Percentiles rank a stretch among this genome's conserved stretches.
phyloP scores from a whole-genome alignment of 129 eudicot species.

The Arctium lappa region DNA sequence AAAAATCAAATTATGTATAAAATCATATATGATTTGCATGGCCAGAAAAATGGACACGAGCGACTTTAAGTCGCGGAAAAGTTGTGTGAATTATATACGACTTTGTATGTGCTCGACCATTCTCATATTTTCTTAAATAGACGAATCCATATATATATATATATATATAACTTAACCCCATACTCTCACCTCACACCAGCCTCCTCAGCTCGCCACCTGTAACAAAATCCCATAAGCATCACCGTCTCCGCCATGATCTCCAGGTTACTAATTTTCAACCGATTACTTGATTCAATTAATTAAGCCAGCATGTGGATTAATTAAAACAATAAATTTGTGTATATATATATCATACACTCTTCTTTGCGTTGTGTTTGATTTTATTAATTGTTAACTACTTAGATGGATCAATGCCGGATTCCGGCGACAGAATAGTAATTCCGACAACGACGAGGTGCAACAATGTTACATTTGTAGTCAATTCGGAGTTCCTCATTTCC shows the following conservation, averaged over 20 bases:
- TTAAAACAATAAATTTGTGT: not conserved
- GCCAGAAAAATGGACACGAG: no score
- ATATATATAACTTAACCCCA: not conserved
- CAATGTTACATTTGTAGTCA: conserved; percentile 41
- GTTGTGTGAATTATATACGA: no score
- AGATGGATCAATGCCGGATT: conserved; percentile 29
- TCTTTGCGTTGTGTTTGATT: not conserved
- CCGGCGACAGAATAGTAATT: not conserved
- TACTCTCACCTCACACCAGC: not conserved
- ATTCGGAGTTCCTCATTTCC: conserved; percentile 39
- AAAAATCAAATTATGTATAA: no score
- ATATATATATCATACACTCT: not conserved
- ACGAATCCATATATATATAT: no score
- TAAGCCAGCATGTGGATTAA: not conserved
- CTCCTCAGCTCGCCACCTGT: not conserved
- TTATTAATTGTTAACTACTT: not conserved
- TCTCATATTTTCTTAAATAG: no score
- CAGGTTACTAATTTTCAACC: not conserved
- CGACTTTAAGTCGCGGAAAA: no score
- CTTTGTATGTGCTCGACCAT: no score
- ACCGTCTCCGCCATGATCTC: conserved; percentile 24
- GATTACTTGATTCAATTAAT: not conserved
- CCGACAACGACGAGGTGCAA: not conserved
- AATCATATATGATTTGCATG: no score
- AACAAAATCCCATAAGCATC: not conserved